A percentile compares a stretch with the other conserved stretches of the same genome.
Evolutionary conservation across 306 rosid species (phyloP).

Genomic region (Psophocarpus tetragonolobus): DNA sequence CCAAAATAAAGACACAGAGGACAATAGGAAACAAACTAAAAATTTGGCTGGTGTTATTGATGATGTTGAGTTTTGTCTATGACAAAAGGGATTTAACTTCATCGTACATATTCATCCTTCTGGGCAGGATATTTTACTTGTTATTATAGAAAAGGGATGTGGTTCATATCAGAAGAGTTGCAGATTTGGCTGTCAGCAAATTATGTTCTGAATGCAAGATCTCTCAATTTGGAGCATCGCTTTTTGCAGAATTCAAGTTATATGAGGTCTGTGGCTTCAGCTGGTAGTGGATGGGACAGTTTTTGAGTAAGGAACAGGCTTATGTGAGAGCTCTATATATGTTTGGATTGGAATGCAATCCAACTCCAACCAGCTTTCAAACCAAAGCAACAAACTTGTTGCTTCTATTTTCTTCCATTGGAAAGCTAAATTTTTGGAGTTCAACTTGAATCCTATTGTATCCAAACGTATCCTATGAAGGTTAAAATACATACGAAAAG

Average conservation of each 20-base stretch:
- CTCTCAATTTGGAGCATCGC: background rate
- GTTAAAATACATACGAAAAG: background rate
- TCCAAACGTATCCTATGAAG: too few relatives aligned
- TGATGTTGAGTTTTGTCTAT: background rate
- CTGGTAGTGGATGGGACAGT: background rate
- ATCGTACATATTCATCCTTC: background rate
- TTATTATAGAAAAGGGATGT: background rate
- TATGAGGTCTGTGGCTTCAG: background rate
- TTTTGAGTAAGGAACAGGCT: background rate
- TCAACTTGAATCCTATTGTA: too few relatives aligned
- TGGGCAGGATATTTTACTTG: background rate
- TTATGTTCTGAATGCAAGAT: background rate
- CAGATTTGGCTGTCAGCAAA: conserved; percentile 4
- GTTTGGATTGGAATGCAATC: too few relatives aligned
- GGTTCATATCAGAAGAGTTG: background rate
- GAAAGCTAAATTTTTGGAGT: too few relatives aligned
- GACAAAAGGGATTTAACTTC: background rate
- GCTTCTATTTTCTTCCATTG: too few relatives aligned
- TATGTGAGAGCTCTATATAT: background rate
- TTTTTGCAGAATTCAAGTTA: background rate
- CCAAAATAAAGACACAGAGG: background rate
- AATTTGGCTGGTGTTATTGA: background rate
- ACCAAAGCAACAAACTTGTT: too few relatives aligned
- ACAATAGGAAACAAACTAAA: background rate
- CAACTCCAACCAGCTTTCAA: too few relatives aligned